Evolutionary conservation across 208 protist species (phyloP).

Genomic region (Leishmania amazonensis): DNA sequence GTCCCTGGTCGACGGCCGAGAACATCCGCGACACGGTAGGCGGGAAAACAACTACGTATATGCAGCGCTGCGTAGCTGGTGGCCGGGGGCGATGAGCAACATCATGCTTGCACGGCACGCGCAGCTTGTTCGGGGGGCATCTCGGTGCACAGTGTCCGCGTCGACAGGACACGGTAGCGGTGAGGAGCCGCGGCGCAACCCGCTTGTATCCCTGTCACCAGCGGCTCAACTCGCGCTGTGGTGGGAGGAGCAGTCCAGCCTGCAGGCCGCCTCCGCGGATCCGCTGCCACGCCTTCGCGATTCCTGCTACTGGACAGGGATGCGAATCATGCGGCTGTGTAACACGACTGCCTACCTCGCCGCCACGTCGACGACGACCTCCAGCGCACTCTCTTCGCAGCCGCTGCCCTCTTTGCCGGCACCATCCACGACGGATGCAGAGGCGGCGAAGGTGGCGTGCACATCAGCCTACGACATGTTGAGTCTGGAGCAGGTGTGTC

Average conservation of each 20-base stretch:
- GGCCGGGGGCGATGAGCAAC: neutral
- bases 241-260: neutral
- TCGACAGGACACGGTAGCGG: neutral
- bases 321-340: conserved; percentile 8
- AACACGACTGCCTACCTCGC: conserved; percentile 2
- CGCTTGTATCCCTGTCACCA: neutral
- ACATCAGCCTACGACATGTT: conserved; percentile 1
- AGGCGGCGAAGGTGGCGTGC: conserved; percentile 3
- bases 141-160: neutral
- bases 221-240: neutral
- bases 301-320: neutral
- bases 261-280: neutral
- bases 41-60: neutral
- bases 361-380: neutral
- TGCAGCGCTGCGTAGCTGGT: neutral
- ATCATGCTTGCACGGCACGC: conserved; percentile 5
- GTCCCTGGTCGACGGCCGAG: neutral
- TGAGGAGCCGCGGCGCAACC: neutral
- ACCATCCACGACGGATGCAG: neutral
- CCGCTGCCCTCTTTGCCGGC: neutral
- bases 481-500: conserved; percentile 14
- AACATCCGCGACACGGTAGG: neutral
- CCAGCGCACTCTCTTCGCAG: neutral
- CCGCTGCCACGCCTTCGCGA: neutral
- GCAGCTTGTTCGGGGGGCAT: neutral